phyloP scores from a whole-genome alignment of 1,139 yeast genomes.

The Suhomyces bolitotheri region DNA sequence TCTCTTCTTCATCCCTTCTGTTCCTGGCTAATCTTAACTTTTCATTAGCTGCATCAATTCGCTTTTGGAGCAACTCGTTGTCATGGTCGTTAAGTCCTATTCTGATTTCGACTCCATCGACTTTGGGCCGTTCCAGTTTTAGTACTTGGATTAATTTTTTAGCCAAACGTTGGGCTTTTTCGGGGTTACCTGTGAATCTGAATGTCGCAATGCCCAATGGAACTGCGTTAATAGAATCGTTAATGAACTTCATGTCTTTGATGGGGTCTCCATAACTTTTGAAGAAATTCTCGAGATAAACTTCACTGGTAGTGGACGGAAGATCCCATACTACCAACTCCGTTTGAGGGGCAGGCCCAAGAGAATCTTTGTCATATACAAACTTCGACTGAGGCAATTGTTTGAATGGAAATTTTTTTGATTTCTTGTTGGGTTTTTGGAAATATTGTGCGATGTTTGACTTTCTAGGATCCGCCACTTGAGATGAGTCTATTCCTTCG shows the following conservation, averaged over 20 bases:
- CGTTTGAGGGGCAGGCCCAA: constrained; percentile 74
- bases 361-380: constrained; percentile 64
- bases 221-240: constrained; percentile 76
- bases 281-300: constrained; percentile 51
- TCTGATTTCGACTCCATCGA: constrained; percentile 43
- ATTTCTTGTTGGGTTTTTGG: constrained; percentile 43
- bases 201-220: constrained; percentile 76
- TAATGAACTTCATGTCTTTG: constrained; percentile 55
- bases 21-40: constrained; percentile 20
- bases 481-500: constrained; percentile 24
- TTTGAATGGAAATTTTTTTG: constrained; percentile 46
- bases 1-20: constrained; percentile 30
- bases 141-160: constrained; percentile 33
- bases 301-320: constrained; percentile 49
- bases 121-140: constrained; percentile 31
- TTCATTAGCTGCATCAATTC: constrained; percentile 35
- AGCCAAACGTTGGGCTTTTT: constrained; percentile 51
- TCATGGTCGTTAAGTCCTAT: constrained; percentile 42
- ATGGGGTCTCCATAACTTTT: constrained; percentile 59
- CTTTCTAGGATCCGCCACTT: constrained; percentile 38
- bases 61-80: constrained; percentile 30
- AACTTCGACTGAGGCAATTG: constrained; percentile 56
- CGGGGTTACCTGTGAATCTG: constrained; percentile 59
- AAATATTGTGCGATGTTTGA: constrained; percentile 33
- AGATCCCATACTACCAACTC: constrained; percentile 72